Conservation (phyloP, 768 basidiomycete genomes). For the Tylopilus plumbeoviolaceoides region DNA sequence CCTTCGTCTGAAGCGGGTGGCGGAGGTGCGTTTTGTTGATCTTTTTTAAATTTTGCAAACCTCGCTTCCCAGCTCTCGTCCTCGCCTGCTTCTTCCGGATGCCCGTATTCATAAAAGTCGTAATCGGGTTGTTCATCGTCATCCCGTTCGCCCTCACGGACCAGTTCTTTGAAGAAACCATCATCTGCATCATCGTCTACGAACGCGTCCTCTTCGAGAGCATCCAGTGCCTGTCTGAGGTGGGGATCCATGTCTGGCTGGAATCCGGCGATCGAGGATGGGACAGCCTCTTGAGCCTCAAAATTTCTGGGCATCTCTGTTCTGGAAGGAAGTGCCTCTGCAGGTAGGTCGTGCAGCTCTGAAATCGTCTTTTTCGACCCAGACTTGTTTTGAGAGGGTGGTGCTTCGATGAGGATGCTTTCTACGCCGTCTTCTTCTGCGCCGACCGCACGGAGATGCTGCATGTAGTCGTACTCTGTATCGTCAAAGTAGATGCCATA, state of each 20-base stretch:
- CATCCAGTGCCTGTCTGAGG: constrained; percentile 87
- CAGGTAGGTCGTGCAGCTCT: constrained; percentile 53
- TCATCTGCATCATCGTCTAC: constrained; percentile 74
- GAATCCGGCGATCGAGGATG: constrained; percentile 80
- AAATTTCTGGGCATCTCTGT: constrained; percentile 71
- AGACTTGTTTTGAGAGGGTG: constrained; percentile 37
- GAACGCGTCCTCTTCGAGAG: constrained; percentile 94
- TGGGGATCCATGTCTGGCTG: constrained; percentile 97
- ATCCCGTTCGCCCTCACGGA: constrained; percentile 65
- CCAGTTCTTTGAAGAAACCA: constrained; percentile 71
- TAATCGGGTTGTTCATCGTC: constrained; percentile 60
- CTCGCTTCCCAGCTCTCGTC: constrained; percentile 66
- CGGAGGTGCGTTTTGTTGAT: constrained; percentile 28
- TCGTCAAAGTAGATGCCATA: constrained; percentile 97
- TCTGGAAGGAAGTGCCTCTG: constrained; percentile 68
- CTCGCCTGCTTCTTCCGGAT: constrained; percentile 22
- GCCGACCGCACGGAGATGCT: constrained; percentile 83
- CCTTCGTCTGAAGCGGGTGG: constrained; percentile 47
- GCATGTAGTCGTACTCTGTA: constrained; percentile 97
- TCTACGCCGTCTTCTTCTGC: constrained; percentile 77
- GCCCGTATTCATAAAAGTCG: constrained; percentile 55
- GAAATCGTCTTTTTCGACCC: constrained; percentile 34
- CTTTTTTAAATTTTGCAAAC: constrained; percentile 75
- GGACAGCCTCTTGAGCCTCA: constrained; percentile 75
- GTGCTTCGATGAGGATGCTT: constrained; percentile 77